These are phyloP conservation scores for Pestalotiopsis sp. DNA, from an alignment of 2,329 filamentous ascomycete species.

Conservation along the genomic window DNA sequence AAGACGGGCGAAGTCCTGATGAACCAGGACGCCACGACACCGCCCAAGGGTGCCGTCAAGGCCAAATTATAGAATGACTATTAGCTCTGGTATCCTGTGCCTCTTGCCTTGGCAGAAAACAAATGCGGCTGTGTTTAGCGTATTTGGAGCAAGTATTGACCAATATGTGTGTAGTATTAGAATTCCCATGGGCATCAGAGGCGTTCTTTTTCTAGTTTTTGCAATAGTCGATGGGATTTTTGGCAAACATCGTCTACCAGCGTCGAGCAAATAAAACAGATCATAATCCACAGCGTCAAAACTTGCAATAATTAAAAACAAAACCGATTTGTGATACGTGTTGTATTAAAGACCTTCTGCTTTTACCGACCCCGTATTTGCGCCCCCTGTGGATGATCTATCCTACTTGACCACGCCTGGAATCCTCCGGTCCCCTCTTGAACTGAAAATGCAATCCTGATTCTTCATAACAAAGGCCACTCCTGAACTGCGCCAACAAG, in stretches of 20 bases:
- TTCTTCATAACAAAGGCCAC: background rate
- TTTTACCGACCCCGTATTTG: background rate
- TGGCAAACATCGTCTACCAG: background rate
- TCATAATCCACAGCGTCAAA: too few species aligned
- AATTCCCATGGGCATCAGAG: background rate
- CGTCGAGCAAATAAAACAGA: background rate
- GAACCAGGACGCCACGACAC: constrained; percentile 84
- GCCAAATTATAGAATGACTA: constrained; percentile 31
- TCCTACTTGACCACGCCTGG: background rate
- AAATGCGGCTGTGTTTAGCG: background rate
- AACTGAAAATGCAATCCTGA: background rate
- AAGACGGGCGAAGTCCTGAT: constrained; percentile 78
- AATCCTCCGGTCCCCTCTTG: background rate
- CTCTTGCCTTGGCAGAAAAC: background rate
- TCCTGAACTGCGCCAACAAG: background rate
- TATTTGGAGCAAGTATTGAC: background rate
- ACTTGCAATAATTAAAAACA: too few species aligned
- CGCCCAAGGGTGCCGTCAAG: constrained; percentile 35
- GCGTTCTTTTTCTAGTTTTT: background rate
- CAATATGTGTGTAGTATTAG: background rate
- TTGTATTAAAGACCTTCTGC: background rate
- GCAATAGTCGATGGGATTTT: background rate
- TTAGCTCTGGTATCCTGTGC: too few species aligned
- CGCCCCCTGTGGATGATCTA: too few species aligned
- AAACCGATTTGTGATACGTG: too few species aligned